A percentile compares a stretch with the other conserved stretches of the same genome.
Conservation (phyloP, 768 basidiomycete genomes). For the Mycena pura region DNA sequence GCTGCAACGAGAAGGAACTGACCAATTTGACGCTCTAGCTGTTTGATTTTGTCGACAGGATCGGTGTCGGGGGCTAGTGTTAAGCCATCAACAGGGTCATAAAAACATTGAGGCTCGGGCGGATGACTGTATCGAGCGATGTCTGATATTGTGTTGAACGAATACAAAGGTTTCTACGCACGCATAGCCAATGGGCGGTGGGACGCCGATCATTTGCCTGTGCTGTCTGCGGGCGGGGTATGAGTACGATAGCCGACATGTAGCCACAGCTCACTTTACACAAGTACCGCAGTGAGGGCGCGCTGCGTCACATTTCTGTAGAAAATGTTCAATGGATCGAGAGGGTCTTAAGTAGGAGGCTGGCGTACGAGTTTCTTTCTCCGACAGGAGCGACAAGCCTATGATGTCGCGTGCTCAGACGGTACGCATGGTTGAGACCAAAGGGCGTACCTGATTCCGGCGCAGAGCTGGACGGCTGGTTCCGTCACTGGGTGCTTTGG, state of each 20-base stretch:
- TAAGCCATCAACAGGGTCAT: conserved; percentile 86
- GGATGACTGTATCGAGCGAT: conserved; percentile 64
- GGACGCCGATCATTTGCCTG: conserved; percentile 82
- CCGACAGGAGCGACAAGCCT: conserved; percentile 86
- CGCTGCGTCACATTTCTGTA: conserved; percentile 86
- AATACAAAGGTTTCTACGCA: conserved; percentile 46
- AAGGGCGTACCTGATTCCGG: conserved; percentile 69
- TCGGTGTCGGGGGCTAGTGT: conserved; percentile 78
- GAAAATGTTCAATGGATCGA: conserved; percentile 1
- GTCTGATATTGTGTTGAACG: conserved; percentile 6
- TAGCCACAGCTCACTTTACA: conserved; percentile 66
- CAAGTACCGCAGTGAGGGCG: conserved; percentile 88
- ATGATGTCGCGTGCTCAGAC: neutral
- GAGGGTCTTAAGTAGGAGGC: neutral
- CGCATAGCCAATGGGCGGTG: conserved; percentile 87
- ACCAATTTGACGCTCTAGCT: conserved; percentile 83
- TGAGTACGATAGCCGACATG: neutral
- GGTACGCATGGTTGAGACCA: conserved; percentile 1
- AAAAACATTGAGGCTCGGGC: conserved; percentile 83
- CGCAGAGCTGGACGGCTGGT: conserved; percentile 70
- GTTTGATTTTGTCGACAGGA: conserved; percentile 78
- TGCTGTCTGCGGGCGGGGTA: conserved; percentile 61
- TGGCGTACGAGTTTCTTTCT: conserved; percentile 79
- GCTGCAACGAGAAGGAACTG: neutral
- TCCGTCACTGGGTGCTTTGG: conserved; percentile 56